Evolutionary conservation across 768 basidiomycete genomes (phyloP).

Genomic region (Amanita exitialis): DNA sequence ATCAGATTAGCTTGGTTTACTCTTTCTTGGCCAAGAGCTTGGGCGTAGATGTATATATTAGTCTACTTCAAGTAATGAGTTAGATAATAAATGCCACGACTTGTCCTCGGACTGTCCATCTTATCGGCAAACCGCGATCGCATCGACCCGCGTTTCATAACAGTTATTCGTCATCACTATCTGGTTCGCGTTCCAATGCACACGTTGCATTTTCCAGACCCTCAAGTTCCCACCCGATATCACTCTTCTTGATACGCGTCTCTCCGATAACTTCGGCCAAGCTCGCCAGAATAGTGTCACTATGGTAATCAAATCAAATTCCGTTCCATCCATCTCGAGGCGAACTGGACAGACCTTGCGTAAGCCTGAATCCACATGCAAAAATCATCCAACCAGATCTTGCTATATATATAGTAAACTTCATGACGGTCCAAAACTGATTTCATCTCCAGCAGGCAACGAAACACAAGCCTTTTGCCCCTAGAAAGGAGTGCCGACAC

Average conservation of each 20-base stretch:
- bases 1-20: not conserved
- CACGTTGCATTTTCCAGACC: constrained; percentile 49
- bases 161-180: constrained; percentile 55
- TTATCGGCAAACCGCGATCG: not conserved
- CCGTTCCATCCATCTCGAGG: not conserved
- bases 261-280: constrained; percentile 33
- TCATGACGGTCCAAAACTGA: constrained; percentile 71
- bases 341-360: constrained; percentile 39
- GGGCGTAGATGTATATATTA: not conserved
- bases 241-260: constrained; percentile 37
- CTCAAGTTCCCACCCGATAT: constrained; percentile 65
- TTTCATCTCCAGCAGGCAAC: constrained; percentile 66
- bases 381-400: constrained; percentile 81
- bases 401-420: constrained; percentile 82
- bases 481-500: constrained; percentile 43
- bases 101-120: too few species aligned
- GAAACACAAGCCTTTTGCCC: constrained; percentile 53
- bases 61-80: not conserved
- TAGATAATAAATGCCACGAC: too few species aligned
- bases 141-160: too few species aligned
- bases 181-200: constrained; percentile 29
- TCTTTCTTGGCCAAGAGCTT: not conserved
- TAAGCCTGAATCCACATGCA: constrained; percentile 69
- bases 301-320: constrained; percentile 17
- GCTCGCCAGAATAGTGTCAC: constrained; percentile 44